A percentile compares a stretch with the other conserved stretches of the same genome.
phyloP scores from a whole-genome alignment of 129 eudicot species.

The Pittosporum tobira region DNA sequence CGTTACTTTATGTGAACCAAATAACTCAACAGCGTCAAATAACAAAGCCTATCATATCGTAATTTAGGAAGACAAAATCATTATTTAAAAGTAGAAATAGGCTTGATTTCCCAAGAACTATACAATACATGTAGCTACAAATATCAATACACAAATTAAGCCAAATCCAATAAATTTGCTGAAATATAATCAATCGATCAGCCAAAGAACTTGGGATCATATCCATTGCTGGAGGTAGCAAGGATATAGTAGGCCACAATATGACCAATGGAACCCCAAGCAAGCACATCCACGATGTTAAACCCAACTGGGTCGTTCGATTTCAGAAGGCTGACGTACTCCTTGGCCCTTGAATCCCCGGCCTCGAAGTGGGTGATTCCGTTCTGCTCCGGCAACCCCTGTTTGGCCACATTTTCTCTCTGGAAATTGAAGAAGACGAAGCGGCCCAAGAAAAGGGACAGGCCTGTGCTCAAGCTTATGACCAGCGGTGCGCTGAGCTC shows the following conservation, averaged over 20 bases:
- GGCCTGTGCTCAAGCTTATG: conserved; percentile 85
- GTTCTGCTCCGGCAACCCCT: conserved; percentile 82
- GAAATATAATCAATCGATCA: no score
- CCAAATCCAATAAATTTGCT: no score
- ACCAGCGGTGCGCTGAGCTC: conserved; percentile 76
- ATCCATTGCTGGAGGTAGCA: conserved; percentile 95
- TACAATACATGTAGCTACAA: no score
- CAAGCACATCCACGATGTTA: conserved; percentile 86
- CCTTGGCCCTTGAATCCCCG: conserved; percentile 85
- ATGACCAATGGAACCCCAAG: conserved; percentile 98
- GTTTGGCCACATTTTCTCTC: conserved; percentile 91
- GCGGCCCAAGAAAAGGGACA: conserved; percentile 76
- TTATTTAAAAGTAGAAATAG: no score
- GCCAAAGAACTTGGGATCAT: conserved; percentile 77
- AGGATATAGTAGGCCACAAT: conserved; percentile 88
- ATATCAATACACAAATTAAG: no score
- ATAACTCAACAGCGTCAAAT: no score
- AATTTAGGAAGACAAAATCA: no score
- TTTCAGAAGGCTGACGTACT: conserved; percentile 80
- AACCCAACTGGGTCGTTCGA: conserved; percentile 96
- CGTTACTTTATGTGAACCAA: no score
- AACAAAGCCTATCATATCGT: no score
- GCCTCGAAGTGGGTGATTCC: conserved; percentile 87
- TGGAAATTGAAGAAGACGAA: conserved; percentile 95
- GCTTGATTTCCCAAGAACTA: no score